These are phyloP conservation scores for Magnolia officinalis DNA, from an alignment of 164 flowering plant species.

Conservation along the genomic window DNA sequence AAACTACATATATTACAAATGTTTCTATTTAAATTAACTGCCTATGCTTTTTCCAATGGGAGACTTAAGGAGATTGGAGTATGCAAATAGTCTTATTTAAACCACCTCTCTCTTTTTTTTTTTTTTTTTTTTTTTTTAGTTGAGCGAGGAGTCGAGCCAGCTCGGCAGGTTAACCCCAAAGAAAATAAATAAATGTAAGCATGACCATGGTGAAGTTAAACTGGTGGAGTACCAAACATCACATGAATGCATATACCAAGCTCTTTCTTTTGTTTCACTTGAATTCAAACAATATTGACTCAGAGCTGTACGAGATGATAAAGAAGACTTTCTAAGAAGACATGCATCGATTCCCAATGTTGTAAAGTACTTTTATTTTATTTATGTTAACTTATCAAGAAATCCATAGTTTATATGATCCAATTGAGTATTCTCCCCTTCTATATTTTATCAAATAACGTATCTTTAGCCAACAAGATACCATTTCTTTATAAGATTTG, in stretches of 20 bases:
- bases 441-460: neutral
- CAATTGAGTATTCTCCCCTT: conserved; percentile 4
- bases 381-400: neutral
- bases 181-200: neutral
- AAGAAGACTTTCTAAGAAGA: neutral
- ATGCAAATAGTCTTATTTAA: no score
- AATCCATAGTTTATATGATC: neutral
- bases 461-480: conserved; percentile 5
- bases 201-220: neutral
- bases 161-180: no score
- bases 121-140: no score
- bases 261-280: neutral
- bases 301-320: neutral
- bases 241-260: neutral
- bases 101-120: no score
- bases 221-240: neutral
- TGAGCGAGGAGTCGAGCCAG: no score
- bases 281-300: conserved; percentile 2
- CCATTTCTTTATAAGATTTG: neutral
- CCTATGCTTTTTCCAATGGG: no score
- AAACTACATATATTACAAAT: no score
- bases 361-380: neutral
- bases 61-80: no score
- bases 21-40: no score
- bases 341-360: conserved; percentile 3